Percentiles rank a stretch among this genome's conserved stretches.
Evolutionary conservation across 2,329 filamentous ascomycete species (phyloP).

Genomic region (Ceratocystis ficicola): DNA sequence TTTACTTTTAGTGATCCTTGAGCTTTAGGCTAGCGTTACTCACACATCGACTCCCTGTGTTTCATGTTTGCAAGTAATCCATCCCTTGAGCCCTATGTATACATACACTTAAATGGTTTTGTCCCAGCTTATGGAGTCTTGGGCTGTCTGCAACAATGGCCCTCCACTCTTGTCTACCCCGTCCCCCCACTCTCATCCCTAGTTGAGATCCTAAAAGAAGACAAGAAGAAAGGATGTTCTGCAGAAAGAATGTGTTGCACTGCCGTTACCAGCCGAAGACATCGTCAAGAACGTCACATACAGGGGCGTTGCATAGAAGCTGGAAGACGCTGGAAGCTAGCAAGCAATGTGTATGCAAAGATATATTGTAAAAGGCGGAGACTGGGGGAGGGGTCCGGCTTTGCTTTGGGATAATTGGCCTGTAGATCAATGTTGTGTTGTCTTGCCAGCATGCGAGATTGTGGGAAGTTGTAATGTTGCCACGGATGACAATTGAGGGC

Average conservation of each 20-base stretch:
- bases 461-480: too few species aligned
- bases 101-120: not conserved
- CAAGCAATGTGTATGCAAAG: not conserved
- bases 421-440: not conserved
- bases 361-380: not conserved
- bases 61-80: not conserved
- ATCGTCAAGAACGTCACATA: not conserved
- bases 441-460: not conserved
- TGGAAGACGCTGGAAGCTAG: not conserved
- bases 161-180: not conserved
- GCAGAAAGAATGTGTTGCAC: not conserved
- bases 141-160: not conserved
- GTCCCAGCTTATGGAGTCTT: too few species aligned
- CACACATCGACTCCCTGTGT: not conserved
- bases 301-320: not conserved
- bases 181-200: not conserved
- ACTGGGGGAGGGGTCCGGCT: not conserved
- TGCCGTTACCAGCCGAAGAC: not conserved
- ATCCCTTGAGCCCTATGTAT: constrained; percentile 7
- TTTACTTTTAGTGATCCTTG: not conserved
- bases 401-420: not conserved
- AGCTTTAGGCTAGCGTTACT: not conserved
- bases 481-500: not conserved
- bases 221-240: constrained; percentile 8
- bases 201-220: not conserved